Evolutionary conservation across 495 filamentous ascomycete species (phyloP), one percentile per base, ranked within the genome.

Genomic region (Trichoderma parareesei): DNA sequence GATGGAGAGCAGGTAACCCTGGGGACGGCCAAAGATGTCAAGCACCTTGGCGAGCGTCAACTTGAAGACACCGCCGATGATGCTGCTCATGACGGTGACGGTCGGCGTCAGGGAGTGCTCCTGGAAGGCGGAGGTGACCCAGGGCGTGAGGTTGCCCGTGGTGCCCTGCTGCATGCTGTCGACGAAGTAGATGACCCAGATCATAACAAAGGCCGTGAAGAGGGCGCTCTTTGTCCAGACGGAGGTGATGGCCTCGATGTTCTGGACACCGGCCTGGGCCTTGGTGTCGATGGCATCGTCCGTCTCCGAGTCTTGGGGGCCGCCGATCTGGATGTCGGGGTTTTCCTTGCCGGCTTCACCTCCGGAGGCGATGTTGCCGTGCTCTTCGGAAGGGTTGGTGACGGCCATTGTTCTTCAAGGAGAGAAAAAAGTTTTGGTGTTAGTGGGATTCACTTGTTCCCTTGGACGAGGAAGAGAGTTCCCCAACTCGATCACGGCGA

Each of bases 31-130:
- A 79, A 83, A 89, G 35, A 87, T 74, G 68, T 90, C 85, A 67
- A 89, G 73, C 60, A 89, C 74, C 71, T 89, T 88, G 55, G 86
- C 87, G 16, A 88, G 72, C 0, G 87, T 80, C 38, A 89, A 75
- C 64, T 84, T 86, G 49, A 78, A 72, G 20, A 88, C 76, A 64
- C 87, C 88, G 64, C 82, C 86, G 64, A 90, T 82, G 67, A 90
- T 72, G 46, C 67, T 74, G 49, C 79, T 77, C 65, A 86, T 71
- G 67, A 85, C 75, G 43, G 66, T 67, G 77, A 76, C 80, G 60
- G 78, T 76, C 18, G 78, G 74, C 16, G 78, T 77, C 8, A 84
- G 68, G 20, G 80, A 82, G 67, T 84, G 81, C n/a, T 67, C 64
- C 35, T 66, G 64, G 67, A 83, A 83, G 63, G 69, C 65, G 68